A percentile compares a stretch with the other conserved stretches of the same genome.
These are phyloP conservation scores for Termitomyces sp. DNA, from an alignment of 768 basidiomycete species.

Conservation along the genomic window DNA sequence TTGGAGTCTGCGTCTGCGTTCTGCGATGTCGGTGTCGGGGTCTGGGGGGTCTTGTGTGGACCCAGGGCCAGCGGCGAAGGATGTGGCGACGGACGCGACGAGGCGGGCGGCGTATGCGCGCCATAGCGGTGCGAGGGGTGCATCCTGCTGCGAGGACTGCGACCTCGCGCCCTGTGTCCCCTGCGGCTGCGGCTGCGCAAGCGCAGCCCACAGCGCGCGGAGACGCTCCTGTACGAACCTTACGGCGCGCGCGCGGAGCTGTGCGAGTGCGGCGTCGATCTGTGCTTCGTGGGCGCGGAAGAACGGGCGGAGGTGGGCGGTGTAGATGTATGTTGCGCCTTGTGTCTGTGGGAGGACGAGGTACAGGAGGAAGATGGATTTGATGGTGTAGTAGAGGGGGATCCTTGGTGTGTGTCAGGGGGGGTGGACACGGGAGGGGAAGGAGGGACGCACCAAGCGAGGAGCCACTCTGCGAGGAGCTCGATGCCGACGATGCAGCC, in stretches of 20 bases:
- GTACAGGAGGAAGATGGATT: conserved; percentile 83
- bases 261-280: conserved; percentile 77
- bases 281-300: conserved; percentile 77
- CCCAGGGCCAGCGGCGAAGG: conserved; percentile 31
- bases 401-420: conserved; percentile 39
- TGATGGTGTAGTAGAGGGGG: conserved; percentile 81
- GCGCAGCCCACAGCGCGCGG: conserved; percentile 60
- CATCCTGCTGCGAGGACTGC: conserved; percentile 37
- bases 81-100: conserved; percentile 59
- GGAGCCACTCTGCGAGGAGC: conserved; percentile 79
- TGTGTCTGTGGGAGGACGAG: conserved; percentile 87
- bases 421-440: no score
- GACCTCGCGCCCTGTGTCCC: conserved; percentile 16
- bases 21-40: conserved; percentile 27
- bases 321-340: conserved; percentile 85
- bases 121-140: conserved; percentile 56
- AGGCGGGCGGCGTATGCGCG: conserved; percentile 72
- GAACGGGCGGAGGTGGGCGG: conserved; percentile 73
- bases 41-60: conserved; percentile 14
- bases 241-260: conserved; percentile 54
- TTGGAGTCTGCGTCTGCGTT: conserved; percentile 48
- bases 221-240: conserved; percentile 60
- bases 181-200: conserved; percentile 35
- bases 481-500: conserved; percentile 80
- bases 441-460: conserved; percentile 79